Percentiles rank a stretch among this genome's conserved stretches.
These are phyloP conservation scores for Boletus eberwhitei DNA, from an alignment of 768 basidiomycete species.

Conservation along the genomic window DNA sequence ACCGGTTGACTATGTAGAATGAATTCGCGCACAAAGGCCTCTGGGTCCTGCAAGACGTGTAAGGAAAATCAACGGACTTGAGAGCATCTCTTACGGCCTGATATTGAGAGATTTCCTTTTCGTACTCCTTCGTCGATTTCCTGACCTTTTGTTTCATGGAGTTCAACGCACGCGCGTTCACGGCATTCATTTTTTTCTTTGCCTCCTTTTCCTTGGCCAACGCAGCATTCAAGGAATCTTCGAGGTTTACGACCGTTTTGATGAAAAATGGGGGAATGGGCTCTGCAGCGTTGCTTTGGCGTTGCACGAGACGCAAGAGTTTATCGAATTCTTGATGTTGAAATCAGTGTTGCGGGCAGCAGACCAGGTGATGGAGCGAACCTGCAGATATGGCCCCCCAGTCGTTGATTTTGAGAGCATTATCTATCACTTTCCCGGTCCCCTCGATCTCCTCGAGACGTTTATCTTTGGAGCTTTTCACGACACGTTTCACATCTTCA, in stretches of 20 bases:
- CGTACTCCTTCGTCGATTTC: conserved; percentile 87
- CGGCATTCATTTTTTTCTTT: conserved; percentile 95
- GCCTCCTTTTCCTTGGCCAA: conserved; percentile 84
- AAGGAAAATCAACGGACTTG: not conserved
- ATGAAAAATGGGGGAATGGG: conserved; percentile 85
- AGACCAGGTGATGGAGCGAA: conserved; percentile 33
- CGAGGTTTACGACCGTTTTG: conserved; percentile 70
- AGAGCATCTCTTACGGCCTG: conserved; percentile 54
- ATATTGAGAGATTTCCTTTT: conserved; percentile 73
- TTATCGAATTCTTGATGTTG: conserved; percentile 88
- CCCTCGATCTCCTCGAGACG: conserved; percentile 93
- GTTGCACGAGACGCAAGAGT: conserved; percentile 82
- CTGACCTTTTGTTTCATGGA: conserved; percentile 98
- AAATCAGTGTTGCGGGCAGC: conserved; percentile 5
- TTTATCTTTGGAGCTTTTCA: conserved; percentile 86
- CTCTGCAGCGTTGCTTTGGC: conserved; percentile 81
- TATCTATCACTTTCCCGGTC: conserved; percentile 87
- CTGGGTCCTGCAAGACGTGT: conserved; percentile 65
- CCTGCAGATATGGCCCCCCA: conserved; percentile 92
- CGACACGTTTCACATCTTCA: conserved; percentile 66
- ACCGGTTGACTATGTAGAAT: conserved; percentile 48
- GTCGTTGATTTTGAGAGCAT: conserved; percentile 93
- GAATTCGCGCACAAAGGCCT: conserved; percentile 80
- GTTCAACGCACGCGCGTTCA: conserved; percentile 89
- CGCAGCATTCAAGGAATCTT: conserved; percentile 68